Base-by-base conservation (phyloP, 176 grass and related monocot genomes). In the Hsuehochloa calcarea region DNA sequence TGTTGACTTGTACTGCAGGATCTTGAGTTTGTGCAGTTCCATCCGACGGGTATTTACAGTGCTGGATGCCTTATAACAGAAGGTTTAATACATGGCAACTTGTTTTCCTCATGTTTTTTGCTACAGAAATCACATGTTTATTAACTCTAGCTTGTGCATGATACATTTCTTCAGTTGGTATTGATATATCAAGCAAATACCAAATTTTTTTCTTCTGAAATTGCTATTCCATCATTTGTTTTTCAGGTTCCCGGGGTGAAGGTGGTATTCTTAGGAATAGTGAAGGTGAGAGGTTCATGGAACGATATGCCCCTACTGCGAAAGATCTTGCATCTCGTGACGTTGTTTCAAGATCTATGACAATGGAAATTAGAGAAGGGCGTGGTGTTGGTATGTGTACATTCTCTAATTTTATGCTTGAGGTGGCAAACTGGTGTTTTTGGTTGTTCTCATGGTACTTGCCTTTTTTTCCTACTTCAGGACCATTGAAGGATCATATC, bases 11-110 rank as follows among this genome's bases (percentile, higher is more conserved):
- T 27, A 62, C 59, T 87, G 68, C 89, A 99, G 96, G 96, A 96
- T 88, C 93, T 99, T 82, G 96, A 99, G 86, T 99, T 99, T 92
- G 93, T 96, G 62, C 93, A 99, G 92, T 89, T 61, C 82, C 93
- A 95, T 80, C 93, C 93, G 51, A 95, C 93, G 56, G 93, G 93
- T 81, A 95, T 95, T 72, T 95, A 95, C 45, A 88, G 93, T 87
- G 93, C 93, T 59, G 93, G 93, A 81, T 95, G 93, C 65, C 93
- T 95, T 59, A 95, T 95, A 61, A 95, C 93, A 66, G 93, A 95
- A 95, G 93, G 93, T 95, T 85, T 55, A 69, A 72, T 59, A 70
- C 26, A 46, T 15, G 60, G 16, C 23, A 29, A 8, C 49, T 82
- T 66, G 12, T 51, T 84, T n/a, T 59, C 58, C 58, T 25, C 10